A percentile compares a stretch with the other conserved stretches of the same genome.
phyloP scores from a whole-genome alignment of 2,329 filamentous ascomycete species.

The Nothomitra cinnamomea region DNA sequence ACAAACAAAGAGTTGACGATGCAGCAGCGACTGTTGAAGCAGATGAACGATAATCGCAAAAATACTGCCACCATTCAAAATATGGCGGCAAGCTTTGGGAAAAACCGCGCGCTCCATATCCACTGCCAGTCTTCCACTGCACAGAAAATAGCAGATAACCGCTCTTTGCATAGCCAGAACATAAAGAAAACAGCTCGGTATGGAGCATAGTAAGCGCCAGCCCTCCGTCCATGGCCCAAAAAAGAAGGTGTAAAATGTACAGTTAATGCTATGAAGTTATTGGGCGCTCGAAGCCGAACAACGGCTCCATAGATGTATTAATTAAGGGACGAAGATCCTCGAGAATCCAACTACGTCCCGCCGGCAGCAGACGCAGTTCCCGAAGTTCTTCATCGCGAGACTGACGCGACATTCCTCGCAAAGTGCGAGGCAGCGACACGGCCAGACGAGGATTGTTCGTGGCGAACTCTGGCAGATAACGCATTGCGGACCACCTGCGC shows the following conservation, averaged over 20 bases:
- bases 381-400: constrained; percentile 91
- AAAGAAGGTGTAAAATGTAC: background rate
- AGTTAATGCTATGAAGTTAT: too few relatives aligned
- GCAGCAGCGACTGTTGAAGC: too few relatives aligned
- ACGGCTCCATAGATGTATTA: background rate
- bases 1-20: too few relatives aligned
- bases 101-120: too few relatives aligned
- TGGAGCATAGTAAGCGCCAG: background rate
- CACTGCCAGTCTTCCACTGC: too few relatives aligned
- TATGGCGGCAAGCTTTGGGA: too few relatives aligned
- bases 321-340: constrained; percentile 67
- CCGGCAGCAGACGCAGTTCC: constrained; percentile 87
- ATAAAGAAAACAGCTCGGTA: background rate
- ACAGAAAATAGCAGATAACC: too few relatives aligned
- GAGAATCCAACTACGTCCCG: constrained; percentile 80
- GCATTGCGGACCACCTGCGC: constrained; percentile 62
- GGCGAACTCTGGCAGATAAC: constrained; percentile 84
- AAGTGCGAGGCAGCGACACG: constrained; percentile 81
- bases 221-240: background rate
- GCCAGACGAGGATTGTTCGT: constrained; percentile 85
- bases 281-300: too few relatives aligned
- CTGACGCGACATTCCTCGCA: constrained; percentile 92
- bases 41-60: too few relatives aligned
- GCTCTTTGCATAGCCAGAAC: background rate
- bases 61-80: too few relatives aligned